Conservation (phyloP, 2,329 filamentous ascomycete species). For the Acephala macrosclerotiorum region DNA sequence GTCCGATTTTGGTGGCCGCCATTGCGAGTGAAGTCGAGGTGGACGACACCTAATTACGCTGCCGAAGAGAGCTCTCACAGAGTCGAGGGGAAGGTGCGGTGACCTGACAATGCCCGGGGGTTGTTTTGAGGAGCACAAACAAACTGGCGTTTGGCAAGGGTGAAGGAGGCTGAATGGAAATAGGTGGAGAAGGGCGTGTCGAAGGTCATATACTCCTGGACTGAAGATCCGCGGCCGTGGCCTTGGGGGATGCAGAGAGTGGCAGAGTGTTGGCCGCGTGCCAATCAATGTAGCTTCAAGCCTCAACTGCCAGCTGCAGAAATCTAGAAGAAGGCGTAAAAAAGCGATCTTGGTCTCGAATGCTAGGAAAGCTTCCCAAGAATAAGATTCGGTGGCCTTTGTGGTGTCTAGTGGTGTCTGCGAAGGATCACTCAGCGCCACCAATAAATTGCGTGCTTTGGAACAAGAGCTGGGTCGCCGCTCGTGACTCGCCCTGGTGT, state of each 20-base stretch:
- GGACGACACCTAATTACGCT: not conserved
- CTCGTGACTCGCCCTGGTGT: not conserved
- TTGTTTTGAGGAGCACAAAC: not conserved
- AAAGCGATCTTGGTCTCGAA: constrained; percentile 13
- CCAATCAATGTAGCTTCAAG: constrained; percentile 3
- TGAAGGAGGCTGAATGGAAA: constrained; percentile 21
- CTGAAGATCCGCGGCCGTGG: constrained; percentile 31
- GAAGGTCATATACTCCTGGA: constrained; percentile 31
- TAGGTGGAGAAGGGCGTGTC: constrained; percentile 14
- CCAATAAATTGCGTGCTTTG: constrained; percentile 40
- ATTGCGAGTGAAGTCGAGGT: constrained; percentile 22
- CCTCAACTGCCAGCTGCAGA: not conserved
- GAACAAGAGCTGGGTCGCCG: not conserved
- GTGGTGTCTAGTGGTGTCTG: not conserved
- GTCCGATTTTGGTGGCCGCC: constrained; percentile 65
- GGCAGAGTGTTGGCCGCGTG: constrained; percentile 9
- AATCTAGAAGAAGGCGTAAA: not conserved
- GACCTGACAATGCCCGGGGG: not conserved
- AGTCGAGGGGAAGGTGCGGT: not conserved
- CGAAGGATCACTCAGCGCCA: constrained; percentile 28
- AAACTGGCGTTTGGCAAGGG: not conserved
- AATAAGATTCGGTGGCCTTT: constrained; percentile 3
- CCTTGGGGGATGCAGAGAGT: constrained; percentile 14
- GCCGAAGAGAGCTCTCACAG: not conserved
- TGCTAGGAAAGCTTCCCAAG: constrained; percentile 9